Conservation (phyloP, 176 grass and related monocot genomes). For the Tillandsia fasciculata region DNA sequence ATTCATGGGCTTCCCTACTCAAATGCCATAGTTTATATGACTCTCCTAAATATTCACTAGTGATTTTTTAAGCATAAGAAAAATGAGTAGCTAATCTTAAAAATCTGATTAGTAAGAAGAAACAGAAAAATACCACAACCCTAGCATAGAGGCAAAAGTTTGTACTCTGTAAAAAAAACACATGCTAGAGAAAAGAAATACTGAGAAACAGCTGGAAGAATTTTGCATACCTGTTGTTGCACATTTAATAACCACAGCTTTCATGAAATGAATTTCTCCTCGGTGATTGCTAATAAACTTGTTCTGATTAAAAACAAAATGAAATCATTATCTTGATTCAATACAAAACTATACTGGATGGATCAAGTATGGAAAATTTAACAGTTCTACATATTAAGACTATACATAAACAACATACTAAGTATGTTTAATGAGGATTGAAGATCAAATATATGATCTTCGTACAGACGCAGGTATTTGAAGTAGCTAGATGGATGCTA, state of each 20-base stretch:
- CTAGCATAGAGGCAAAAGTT: too few relatives aligned
- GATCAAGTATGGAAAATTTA: slow-evolving; percentile 1
- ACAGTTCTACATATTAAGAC: not conserved
- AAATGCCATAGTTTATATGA: too few relatives aligned
- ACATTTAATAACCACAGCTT: slow-evolving; percentile 50
- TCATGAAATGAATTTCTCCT: slow-evolving; percentile 69
- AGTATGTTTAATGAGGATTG: not conserved
- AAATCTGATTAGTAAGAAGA: too few relatives aligned
- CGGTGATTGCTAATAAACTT: slow-evolving; percentile 76
- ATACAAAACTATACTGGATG: not conserved
- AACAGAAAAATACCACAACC: too few relatives aligned
- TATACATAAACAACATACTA: not conserved
- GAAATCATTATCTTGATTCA: not conserved
- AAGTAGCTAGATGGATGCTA: not conserved
- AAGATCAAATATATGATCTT: not conserved
- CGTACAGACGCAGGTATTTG: not conserved
- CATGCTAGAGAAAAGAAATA: too few relatives aligned
- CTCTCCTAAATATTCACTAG: too few relatives aligned
- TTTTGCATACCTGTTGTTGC: slow-evolving; percentile 53
- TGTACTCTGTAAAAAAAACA: too few relatives aligned
- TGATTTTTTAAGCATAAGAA: too few relatives aligned
- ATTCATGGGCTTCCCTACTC: too few relatives aligned
- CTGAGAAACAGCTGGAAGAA: not conserved
- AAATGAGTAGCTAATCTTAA: too few relatives aligned
- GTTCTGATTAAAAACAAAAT: slow-evolving; percentile 37